Base-by-base conservation (phyloP, 352 stramenopile genomes). In the Globisporangium cystogenes region DNA sequence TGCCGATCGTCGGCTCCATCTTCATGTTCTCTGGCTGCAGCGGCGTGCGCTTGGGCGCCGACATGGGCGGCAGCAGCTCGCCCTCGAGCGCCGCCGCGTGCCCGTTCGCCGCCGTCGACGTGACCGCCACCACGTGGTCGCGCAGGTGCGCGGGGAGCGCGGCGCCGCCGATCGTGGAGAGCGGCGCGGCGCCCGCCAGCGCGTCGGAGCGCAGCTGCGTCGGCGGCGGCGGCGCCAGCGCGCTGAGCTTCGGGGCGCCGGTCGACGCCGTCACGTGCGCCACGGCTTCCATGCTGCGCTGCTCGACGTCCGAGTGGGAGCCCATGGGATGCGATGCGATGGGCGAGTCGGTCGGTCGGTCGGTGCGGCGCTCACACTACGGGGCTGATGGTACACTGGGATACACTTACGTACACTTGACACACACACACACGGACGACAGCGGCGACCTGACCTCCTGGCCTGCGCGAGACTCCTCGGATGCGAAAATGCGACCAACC, bases 11-110 rank as follows among this genome's bases (percentile, higher is more conserved):
- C 1, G 74, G 74, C 54, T 85, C 74, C 69, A 85, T 81, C 57
- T 85, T 85, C 69, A 81, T 82, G 48, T 81, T 82, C 48, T 81
- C 72, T 0, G 74, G 74, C 26, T 81, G 55, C 40, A 82, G 51
- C 47, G 76, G 71, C 42, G 76, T 83, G 20, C 76, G 74, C 71
- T 81, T 87, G 15, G 67, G 70, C 51, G 76, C 57, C 45, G 74
- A 67, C 23, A 90, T 82, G 16, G 79, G 79, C 21, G 79, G 79
- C 57, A 90, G 56, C 20, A 72, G 51, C 42, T 84, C 76, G 50
- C 67, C 70, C 14, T 87, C 76, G 16, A 55, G 46, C 21, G 51
- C 49, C 14, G 52, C 39, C 2, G 55, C 46, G 14, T 42, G 46
- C 6, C 48, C 51, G 24, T n/a, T n/a, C n/a, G 40, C 42, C 23